Evolutionary conservation across 176 grass and related monocot species (phyloP).

Genomic region (Sorghum bicolor): Sorghum_bicolor_NCBIv3 NC_012870.2:67250501-67251000

Average conservation of each 20-base stretch:
- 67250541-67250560: not conserved
- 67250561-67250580: not conserved
- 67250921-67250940: not conserved
- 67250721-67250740: too few relatives aligned
- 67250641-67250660: not conserved
- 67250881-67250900: not conserved
- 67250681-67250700: too few relatives aligned
- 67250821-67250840: not conserved
- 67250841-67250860: not conserved
- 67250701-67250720: too few relatives aligned
- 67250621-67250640: not conserved
- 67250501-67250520: not conserved
- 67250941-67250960: not conserved
- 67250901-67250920: not conserved
- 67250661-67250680: not conserved
- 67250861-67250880: not conserved
- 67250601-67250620: not conserved
- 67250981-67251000: not conserved
- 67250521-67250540: not conserved
- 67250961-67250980: not conserved
- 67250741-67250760: not conserved
- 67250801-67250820: not conserved
- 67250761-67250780: not conserved
- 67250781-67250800: not conserved
- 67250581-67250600: not conserved